These are phyloP conservation scores for Eragrostis curvula DNA, from an alignment of 176 grass and related monocot genomes.

Conservation along the genomic window DNA sequence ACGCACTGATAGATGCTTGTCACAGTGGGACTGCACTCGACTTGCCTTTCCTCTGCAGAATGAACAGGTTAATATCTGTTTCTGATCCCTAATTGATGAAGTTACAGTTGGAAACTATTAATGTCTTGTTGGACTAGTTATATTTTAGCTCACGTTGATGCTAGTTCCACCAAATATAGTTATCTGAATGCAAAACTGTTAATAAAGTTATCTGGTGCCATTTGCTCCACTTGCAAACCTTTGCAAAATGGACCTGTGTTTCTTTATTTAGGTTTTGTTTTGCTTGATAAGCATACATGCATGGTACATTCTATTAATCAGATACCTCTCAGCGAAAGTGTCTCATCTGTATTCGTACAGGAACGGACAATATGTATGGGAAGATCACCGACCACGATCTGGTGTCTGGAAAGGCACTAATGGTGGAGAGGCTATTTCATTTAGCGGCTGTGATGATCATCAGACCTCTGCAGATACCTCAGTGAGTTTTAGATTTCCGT, in stretches of 20 bases:
- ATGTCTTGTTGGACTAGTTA: not conserved
- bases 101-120: not conserved
- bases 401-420: conserved; percentile 97
- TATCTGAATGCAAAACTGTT: not conserved
- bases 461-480: conserved; percentile 98
- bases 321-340: conserved; percentile 1
- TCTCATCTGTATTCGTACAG: conserved; percentile 50
- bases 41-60: conserved; percentile 92
- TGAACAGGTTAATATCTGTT: conserved; percentile 57
- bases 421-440: conserved; percentile 95
- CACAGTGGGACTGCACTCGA: conserved; percentile 97
- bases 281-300: conserved; percentile 25
- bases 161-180: not conserved
- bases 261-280: conserved; percentile 6
- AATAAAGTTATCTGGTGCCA: too few species aligned
- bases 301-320: conserved; percentile 11
- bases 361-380: conserved; percentile 85
- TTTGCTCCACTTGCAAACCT: not conserved
- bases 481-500: conserved; percentile 55
- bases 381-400: conserved; percentile 91
- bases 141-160: not conserved
- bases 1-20: conserved; percentile 95
- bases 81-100: not conserved
- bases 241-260: conserved; percentile 12
- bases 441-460: conserved; percentile 93